phyloP scores from a whole-genome alignment of 1,139 yeast species.

The Yamadazyma pseudoaaseri region DNA sequence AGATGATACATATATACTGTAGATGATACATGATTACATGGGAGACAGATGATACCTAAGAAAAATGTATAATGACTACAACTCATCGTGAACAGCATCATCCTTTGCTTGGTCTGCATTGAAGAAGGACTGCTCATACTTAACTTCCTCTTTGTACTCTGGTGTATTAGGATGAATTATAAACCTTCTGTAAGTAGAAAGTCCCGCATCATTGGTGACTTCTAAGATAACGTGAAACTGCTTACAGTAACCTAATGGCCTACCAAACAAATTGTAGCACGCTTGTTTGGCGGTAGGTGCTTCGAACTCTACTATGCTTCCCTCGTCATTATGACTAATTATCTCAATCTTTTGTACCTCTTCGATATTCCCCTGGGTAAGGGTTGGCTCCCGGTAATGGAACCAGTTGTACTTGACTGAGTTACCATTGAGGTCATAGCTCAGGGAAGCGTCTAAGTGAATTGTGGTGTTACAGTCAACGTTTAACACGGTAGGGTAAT shows the following conservation, averaged over 20 bases:
- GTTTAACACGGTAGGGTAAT: slow-evolving; percentile 11
- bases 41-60: no score
- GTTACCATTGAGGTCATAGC: slow-evolving; percentile 20
- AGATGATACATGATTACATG: no score
- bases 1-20: no score
- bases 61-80: no score
- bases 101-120: neutral
- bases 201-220: slow-evolving; percentile 13
- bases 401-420: slow-evolving; percentile 17
- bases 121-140: neutral
- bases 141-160: neutral
- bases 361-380: slow-evolving; percentile 2
- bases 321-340: slow-evolving; percentile 11
- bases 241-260: slow-evolving; percentile 9
- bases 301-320: slow-evolving; percentile 15
- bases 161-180: neutral
- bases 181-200: slow-evolving; percentile 13
- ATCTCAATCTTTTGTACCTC: slow-evolving; percentile 12
- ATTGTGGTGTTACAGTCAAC: slow-evolving; percentile 11
- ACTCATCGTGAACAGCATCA: neutral
- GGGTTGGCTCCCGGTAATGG: slow-evolving; percentile 17
- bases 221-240: slow-evolving; percentile 17
- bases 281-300: slow-evolving; percentile 16
- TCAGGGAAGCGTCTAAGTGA: slow-evolving; percentile 18
- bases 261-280: slow-evolving; percentile 12